Conservation (phyloP, 2,329 filamentous ascomycete genomes). For the Penicillium sp. region DNA sequence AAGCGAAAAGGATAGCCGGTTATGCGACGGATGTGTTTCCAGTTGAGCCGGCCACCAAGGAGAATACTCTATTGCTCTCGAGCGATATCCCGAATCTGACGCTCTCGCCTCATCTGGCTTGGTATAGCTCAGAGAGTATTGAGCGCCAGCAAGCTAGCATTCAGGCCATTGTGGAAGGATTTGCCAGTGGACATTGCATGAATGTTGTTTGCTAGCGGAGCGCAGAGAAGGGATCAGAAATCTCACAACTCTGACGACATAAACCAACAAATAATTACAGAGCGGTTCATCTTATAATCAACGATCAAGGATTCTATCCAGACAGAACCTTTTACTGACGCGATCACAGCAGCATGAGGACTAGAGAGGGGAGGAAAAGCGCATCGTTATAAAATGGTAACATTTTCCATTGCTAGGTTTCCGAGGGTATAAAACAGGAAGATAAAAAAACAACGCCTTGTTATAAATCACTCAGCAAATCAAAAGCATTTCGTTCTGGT, state of each 20-base stretch:
- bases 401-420: background rate
- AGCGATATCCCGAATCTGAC: background rate
- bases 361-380: background rate
- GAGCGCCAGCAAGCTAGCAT: background rate
- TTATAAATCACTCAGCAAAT: conserved; percentile 7
- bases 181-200: background rate
- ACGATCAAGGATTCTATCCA: too few relatives aligned
- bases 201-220: background rate
- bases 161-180: background rate
- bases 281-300: too few relatives aligned
- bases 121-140: background rate
- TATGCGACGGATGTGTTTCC: background rate
- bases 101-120: background rate
- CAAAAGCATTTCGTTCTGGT: conserved; percentile 11
- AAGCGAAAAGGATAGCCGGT: background rate
- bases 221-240: background rate
- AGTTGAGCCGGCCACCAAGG: background rate
- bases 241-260: background rate
- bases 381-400: background rate
- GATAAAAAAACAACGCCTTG: background rate
- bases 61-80: background rate
- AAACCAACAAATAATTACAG: background rate
- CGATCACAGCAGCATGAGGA: background rate
- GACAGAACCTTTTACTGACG: too few relatives aligned
- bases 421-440: background rate